A percentile compares a stretch with the other conserved stretches of the same genome.
Conservation (phyloP, 345 rosid species). For the Aquilaria yunnanensis region DNA sequence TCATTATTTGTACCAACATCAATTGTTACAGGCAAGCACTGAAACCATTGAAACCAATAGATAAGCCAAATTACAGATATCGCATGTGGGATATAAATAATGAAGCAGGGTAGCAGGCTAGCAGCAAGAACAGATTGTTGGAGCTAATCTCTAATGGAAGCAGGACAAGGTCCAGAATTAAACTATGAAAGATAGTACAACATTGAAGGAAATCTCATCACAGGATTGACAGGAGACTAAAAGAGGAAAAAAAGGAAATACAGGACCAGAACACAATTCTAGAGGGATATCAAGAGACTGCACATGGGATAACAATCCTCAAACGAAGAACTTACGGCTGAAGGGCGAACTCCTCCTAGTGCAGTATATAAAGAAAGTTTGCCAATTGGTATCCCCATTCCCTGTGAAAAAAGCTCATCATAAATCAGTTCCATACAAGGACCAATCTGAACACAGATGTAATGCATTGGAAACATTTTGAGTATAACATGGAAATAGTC, state of each 20-base stretch:
- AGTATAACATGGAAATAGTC: neutral
- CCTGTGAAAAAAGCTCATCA: slow-evolving; percentile 31
- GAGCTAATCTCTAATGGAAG: no score
- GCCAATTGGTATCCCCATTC: slow-evolving; percentile 98
- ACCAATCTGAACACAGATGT: neutral
- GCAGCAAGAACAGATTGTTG: neutral
- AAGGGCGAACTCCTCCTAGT: slow-evolving; percentile 96
- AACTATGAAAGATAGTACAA: neutral
- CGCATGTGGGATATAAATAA: neutral
- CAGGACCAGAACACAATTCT: no score
- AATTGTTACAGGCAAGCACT: slow-evolving; percentile 96
- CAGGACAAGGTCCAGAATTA: neutral
- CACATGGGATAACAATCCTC: neutral
- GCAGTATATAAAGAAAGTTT: slow-evolving; percentile 92
- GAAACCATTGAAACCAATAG: slow-evolving; percentile 14
- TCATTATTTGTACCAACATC: slow-evolving; percentile 99
- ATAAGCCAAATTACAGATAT: neutral
- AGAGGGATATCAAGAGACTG: no score
- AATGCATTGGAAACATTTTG: no score
- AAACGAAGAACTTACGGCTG: slow-evolving; percentile 58
- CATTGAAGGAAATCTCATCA: neutral
- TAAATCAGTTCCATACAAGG: neutral
- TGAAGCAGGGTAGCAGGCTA: neutral
- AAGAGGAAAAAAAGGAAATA: no score
- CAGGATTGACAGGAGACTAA: neutral